Percentiles rank a stretch among this genome's conserved stretches.
phyloP scores from a whole-genome alignment of 2,329 filamentous ascomycete species.

The Grosmannia huntii region DNA sequence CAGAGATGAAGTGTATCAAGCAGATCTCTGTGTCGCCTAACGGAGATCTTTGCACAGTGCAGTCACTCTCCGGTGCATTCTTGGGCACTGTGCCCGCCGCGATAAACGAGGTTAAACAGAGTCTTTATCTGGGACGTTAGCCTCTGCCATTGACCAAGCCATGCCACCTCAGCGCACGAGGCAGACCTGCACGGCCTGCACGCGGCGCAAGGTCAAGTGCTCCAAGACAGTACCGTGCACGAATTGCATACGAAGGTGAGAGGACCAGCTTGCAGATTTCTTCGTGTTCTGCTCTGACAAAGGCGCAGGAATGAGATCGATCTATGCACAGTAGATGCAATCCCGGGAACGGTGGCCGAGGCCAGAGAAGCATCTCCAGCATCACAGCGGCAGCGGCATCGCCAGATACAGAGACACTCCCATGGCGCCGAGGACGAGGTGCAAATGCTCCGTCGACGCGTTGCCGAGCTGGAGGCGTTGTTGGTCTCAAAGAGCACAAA shows the following conservation, averaged over 20 bases:
- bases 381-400: neutral
- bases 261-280: neutral
- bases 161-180: neutral
- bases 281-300: neutral
- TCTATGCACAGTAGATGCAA: conserved; percentile 1
- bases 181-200: conserved; percentile 8
- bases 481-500: neutral
- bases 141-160: neutral
- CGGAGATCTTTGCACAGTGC: too few species aligned
- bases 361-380: neutral
- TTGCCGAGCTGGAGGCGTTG: conserved; percentile 12
- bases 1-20: too few species aligned
- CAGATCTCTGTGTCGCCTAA: too few species aligned
- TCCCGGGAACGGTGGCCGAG: neutral
- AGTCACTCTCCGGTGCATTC: too few species aligned
- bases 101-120: too few species aligned
- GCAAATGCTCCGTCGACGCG: neutral
- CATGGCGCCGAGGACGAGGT: neutral
- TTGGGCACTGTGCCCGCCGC: too few species aligned
- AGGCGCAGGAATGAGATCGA: conserved; percentile 9
- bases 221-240: conserved; percentile 16
- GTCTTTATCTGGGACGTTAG: too few species aligned
- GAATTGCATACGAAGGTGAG: conserved; percentile 14
- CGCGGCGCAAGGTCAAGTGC: conserved; percentile 15
- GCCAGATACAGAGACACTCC: neutral